A percentile compares a stretch with the other conserved stretches of the same genome.
These are phyloP conservation scores for Penicillium sclerotigenum DNA, from an alignment of 2,329 filamentous ascomycete genomes.

Conservation along the genomic window DNA sequence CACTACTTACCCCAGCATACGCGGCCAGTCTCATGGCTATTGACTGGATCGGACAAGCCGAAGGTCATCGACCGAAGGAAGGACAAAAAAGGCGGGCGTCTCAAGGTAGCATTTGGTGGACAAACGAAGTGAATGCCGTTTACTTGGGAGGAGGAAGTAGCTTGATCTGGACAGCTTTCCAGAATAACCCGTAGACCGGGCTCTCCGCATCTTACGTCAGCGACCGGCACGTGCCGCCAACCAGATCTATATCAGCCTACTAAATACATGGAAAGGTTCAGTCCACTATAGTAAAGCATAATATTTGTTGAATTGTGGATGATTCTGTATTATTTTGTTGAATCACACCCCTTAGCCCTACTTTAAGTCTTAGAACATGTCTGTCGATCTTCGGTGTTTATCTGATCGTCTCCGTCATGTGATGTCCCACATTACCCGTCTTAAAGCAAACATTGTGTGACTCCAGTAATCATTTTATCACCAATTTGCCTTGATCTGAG, in stretches of 20 bases:
- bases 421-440: constrained; percentile 4
- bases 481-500: background rate
- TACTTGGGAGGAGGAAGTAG: constrained; percentile 14
- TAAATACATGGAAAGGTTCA: background rate
- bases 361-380: background rate
- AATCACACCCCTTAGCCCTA: background rate
- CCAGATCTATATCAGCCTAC: background rate
- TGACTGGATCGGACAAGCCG: constrained; percentile 22
- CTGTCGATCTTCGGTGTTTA: constrained; percentile 6
- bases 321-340: background rate
- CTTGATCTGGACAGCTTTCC: constrained; percentile 29
- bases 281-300: background rate
- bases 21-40: constrained; percentile 49
- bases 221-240: constrained; percentile 15
- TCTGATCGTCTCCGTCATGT: constrained; percentile 12
- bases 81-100: constrained; percentile 1
- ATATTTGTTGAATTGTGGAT: background rate
- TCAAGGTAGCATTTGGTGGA: constrained; percentile 11
- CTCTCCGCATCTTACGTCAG: constrained; percentile 31
- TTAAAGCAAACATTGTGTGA: constrained; percentile 1
- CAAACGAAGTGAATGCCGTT: constrained; percentile 5
- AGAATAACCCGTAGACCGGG: constrained; percentile 10
- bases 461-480: background rate
- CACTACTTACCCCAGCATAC: constrained; percentile 50
- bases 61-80: constrained; percentile 29